Evolutionary conservation across 2,329 filamentous ascomycete species (phyloP).

Genomic region (Penicillium nordicum): DNA sequence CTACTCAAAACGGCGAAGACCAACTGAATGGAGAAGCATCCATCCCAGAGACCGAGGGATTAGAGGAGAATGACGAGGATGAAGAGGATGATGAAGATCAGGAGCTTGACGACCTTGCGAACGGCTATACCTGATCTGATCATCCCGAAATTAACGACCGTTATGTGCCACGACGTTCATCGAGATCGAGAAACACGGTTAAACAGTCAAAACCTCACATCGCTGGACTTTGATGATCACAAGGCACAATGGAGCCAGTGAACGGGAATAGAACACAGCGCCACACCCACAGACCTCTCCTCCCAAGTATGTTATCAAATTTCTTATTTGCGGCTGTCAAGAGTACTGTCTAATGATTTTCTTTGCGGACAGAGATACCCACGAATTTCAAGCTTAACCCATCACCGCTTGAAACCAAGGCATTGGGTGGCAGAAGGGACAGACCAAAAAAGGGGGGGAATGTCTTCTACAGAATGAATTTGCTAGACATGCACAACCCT

Average conservation of each 20-base stretch:
- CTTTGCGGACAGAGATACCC: neutral
- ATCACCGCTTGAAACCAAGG: neutral
- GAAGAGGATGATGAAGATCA: conserved; percentile 8
- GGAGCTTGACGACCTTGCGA: conserved; percentile 8
- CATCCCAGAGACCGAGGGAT: neutral
- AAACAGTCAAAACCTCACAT: neutral
- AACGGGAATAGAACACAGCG: neutral
- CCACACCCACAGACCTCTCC: neutral
- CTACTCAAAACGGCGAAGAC: neutral
- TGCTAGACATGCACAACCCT: neutral
- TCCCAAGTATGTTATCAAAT: neutral
- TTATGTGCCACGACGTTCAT: neutral
- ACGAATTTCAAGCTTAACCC: neutral
- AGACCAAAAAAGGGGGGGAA: neutral
- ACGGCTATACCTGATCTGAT: neutral
- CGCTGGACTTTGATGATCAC: neutral
- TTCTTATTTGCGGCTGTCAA: neutral
- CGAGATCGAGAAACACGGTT: neutral
- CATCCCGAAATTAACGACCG: neutral
- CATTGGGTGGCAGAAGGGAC: neutral
- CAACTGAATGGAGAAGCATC: neutral
- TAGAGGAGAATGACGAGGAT: neutral
- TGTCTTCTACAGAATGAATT: neutral
- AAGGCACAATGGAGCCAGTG: neutral
- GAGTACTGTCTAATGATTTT: neutral